Conservation (phyloP, 2,329 filamentous ascomycete genomes). For the Pseudogymnoascus destructans region DNA sequence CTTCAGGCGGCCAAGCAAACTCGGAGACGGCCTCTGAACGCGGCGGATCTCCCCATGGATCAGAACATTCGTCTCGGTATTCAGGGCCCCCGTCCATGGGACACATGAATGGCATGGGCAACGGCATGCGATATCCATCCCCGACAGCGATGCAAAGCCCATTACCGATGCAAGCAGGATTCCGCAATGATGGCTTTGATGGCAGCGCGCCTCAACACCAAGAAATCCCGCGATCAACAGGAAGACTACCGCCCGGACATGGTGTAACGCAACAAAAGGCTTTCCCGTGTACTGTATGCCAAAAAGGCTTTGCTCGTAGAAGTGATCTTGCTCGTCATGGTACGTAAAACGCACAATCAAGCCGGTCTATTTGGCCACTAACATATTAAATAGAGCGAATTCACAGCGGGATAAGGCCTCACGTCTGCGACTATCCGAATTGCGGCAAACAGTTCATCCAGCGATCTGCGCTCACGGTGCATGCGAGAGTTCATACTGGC, state of each 20-base stretch:
- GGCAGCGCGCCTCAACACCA: constrained; percentile 22
- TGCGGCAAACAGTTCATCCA: constrained; percentile 98
- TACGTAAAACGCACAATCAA: constrained; percentile 35
- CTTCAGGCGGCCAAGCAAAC: constrained; percentile 22
- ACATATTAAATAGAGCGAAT: constrained; percentile 59
- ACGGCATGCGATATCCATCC: constrained; percentile 26
- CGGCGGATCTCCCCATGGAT: constrained; percentile 26
- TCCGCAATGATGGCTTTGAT: constrained; percentile 22
- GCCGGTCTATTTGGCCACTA: neutral
- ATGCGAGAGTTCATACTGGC: constrained; percentile 88
- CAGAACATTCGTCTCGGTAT: constrained; percentile 26
- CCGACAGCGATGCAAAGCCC: constrained; percentile 26
- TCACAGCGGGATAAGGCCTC: constrained; percentile 79
- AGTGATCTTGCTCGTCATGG: constrained; percentile 92
- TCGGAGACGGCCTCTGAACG: constrained; percentile 26
- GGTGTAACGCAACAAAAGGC: constrained; percentile 40
- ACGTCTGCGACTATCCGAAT: constrained; percentile 77
- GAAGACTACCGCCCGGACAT: constrained; percentile 17
- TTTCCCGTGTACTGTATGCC: constrained; percentile 80
- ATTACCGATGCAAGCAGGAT: constrained; percentile 26
- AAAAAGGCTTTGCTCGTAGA: constrained; percentile 81
- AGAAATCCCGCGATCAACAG: constrained; percentile 16
- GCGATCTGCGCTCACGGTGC: constrained; percentile 86
- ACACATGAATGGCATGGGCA: constrained; percentile 22
- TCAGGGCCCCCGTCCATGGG: constrained; percentile 24